phyloP scores from a whole-genome alignment of 164 flowering plant genomes.

The Berberis thunbergii region DNA sequence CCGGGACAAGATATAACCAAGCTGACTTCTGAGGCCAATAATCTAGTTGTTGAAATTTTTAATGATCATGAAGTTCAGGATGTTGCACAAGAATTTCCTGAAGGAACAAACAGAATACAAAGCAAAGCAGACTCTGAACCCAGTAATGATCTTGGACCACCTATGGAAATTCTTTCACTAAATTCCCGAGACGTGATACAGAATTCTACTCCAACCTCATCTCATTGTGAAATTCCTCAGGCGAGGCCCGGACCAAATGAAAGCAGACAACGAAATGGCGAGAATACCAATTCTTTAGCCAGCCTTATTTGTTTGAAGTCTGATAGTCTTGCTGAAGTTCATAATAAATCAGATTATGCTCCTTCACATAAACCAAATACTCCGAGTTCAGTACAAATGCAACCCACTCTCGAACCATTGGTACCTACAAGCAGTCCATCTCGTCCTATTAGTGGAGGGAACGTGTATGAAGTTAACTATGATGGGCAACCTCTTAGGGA shows the following conservation, averaged over 20 bases:
- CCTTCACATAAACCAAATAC: conserved; percentile 10
- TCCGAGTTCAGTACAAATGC: conserved; percentile 11
- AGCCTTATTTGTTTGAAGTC: conserved; percentile 7
- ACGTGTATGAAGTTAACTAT: conserved; percentile 17
- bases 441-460: conserved; percentile 10
- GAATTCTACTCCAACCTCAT: conserved; percentile 11
- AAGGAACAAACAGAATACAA: conserved; percentile 13
- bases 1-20: conserved; percentile 12
- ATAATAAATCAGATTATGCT: conserved; percentile 8
- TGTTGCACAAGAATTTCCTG: conserved; percentile 6
- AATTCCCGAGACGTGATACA: conserved; percentile 18
- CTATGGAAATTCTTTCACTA: conserved; percentile 32
- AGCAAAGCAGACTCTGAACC: conserved; percentile 16
- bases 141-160: conserved; percentile 21
- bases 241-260: conserved; percentile 15
- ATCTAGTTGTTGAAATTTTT: conserved; percentile 11
- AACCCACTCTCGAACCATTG: conserved; percentile 10
- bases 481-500: conserved; percentile 15
- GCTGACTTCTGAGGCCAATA: conserved; percentile 10
- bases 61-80: conserved; percentile 4
- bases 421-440: conserved; percentile 7
- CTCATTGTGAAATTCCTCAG: conserved; percentile 13
- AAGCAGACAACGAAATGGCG: conserved; percentile 6
- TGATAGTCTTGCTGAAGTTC: conserved; percentile 12
- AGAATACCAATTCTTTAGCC: neutral